A percentile compares a stretch with the other conserved stretches of the same genome.
These are phyloP conservation scores for Musa troglodytarum DNA, from an alignment of 176 grass and related monocot genomes.

Conservation along the genomic window DNA sequence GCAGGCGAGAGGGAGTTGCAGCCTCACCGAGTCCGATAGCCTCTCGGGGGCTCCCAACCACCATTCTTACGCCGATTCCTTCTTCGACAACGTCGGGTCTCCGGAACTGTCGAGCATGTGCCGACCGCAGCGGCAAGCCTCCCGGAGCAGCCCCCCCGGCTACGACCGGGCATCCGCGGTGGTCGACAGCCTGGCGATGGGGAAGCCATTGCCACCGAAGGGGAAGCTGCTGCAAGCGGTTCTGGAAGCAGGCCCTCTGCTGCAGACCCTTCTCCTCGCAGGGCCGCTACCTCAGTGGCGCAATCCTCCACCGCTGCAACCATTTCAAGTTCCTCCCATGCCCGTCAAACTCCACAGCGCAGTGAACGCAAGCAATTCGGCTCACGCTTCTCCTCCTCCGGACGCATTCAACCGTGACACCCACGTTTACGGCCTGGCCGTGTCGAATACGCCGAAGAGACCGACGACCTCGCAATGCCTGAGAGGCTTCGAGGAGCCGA, in stretches of 20 bases:
- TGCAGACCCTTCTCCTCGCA: conserved; percentile 74
- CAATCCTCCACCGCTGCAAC: conserved; percentile 61
- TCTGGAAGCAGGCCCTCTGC: conserved; percentile 56
- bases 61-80: conserved; percentile 10
- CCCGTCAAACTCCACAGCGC: not conserved
- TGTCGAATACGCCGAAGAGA: not conserved
- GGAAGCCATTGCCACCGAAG: conserved; percentile 46
- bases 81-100: conserved; percentile 9
- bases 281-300: conserved; percentile 70
- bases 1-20: conserved; percentile 32
- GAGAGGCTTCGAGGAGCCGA: not conserved
- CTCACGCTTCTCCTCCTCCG: not conserved
- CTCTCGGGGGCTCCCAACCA: conserved; percentile 17
- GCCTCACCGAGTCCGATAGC: conserved; percentile 70
- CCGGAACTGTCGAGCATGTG: conserved; percentile 35
- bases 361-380: not conserved
- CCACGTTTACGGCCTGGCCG: not conserved
- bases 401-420: not conserved
- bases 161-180: conserved; percentile 2
- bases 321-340: conserved; percentile 34
- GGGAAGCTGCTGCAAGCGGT: conserved; percentile 56
- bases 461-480: not conserved
- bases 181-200: conserved; percentile 39
- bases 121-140: conserved; percentile 5
- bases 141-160: not conserved